A percentile compares a stretch with the other conserved stretches of the same genome.
phyloP scores from a whole-genome alignment of 371 early-diverging fungal species.

The Apophysomyces elegans region DNA sequence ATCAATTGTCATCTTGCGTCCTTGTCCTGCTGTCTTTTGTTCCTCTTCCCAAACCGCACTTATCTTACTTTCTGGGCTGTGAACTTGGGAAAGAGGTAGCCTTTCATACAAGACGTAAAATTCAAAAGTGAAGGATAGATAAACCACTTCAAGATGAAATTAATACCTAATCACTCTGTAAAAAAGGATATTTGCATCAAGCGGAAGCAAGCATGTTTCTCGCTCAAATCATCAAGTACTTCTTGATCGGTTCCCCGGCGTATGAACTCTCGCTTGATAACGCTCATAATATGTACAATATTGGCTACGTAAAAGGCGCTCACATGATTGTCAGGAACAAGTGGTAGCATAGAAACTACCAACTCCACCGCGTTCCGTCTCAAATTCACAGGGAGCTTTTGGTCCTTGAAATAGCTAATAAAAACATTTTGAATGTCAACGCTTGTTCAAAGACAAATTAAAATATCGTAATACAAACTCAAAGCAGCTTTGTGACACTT shows the following conservation, averaged over 20 bases:
- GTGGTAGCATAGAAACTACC: slow-evolving; percentile 51
- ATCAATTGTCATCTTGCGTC: slow-evolving; percentile 31
- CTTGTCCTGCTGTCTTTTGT: slow-evolving; percentile 18
- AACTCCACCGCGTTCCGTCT: slow-evolving; percentile 52
- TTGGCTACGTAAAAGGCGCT: slow-evolving; percentile 53
- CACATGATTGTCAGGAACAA: slow-evolving; percentile 42
- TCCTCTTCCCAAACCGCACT: slow-evolving; percentile 23
- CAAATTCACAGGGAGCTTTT: slow-evolving; percentile 31
- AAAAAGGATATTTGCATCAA: slow-evolving; percentile 57
- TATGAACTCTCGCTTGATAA: slow-evolving; percentile 27
- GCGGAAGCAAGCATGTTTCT: slow-evolving; percentile 47
- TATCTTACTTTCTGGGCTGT: slow-evolving; percentile 42
- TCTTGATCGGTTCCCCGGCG: slow-evolving; percentile 34
- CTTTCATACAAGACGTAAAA: slow-evolving; percentile 45
- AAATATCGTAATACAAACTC: slow-evolving; percentile 35
- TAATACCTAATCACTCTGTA: not conserved
- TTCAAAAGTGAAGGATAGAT: slow-evolving; percentile 22
- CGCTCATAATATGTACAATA: slow-evolving; percentile 53
- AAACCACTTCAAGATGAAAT: slow-evolving; percentile 14
- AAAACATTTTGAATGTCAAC: not conserved
- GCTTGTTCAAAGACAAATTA: not conserved
- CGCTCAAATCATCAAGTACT: slow-evolving; percentile 46
- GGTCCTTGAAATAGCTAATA: slow-evolving; percentile 49
- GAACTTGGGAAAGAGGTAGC: slow-evolving; percentile 37
- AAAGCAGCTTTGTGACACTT: slow-evolving; percentile 45